Evolutionary conservation across 345 rosid species (phyloP), one percentile per base, ranked within the genome.

Genomic region (Rhodamnia rubescens): DNA sequence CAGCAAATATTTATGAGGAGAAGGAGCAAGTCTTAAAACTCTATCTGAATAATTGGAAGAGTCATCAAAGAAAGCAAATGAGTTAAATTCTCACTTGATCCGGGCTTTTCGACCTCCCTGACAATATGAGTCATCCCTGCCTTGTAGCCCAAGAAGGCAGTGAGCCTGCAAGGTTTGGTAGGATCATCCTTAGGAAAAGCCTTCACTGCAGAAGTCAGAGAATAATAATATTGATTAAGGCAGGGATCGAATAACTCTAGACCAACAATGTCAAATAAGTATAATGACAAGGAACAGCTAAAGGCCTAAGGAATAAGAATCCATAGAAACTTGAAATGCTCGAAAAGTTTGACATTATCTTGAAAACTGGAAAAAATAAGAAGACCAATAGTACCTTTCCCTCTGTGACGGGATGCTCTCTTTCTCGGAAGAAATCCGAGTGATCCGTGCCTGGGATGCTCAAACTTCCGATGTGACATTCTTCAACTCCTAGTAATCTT

Each of bases 391-490:
- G 47, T 27, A 82, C 84, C 84, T 53, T 82, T 82, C 58, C 84
- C 84, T 27, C 84, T 53, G 84, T 82, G 84, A n/a, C 84, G 84
- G 26, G 84, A 14, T 16, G 84, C 84, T 50, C 84, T 82, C 59
- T 82, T 82, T 56, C 84, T 82, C 21, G 84, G 92, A 56, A 90
- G 90, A 55, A 90, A 90, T 56, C 92, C 92, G 51, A 90, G 87
- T 55, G 92, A 90, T 14, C 92, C 92, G 11, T 90, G 92, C 80
- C 92, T 88, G 5, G 92, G 92, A 88, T 90, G 92, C 87, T 82
- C 84, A 40, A 82, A 82, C 44, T 82, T 82, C 84, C 84, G 55
- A 56, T 82, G 84, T 49, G 61, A 82, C 84, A 53, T 82, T 27
- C 47, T 82, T 52, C 59, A 10, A 59, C 84, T 32, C 84, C 84